Percentiles rank a stretch among this genome's conserved stretches.
These are phyloP conservation scores for Xylariaceae sp. DNA, from an alignment of 2,329 filamentous ascomycete species.

Conservation along the genomic window DNA sequence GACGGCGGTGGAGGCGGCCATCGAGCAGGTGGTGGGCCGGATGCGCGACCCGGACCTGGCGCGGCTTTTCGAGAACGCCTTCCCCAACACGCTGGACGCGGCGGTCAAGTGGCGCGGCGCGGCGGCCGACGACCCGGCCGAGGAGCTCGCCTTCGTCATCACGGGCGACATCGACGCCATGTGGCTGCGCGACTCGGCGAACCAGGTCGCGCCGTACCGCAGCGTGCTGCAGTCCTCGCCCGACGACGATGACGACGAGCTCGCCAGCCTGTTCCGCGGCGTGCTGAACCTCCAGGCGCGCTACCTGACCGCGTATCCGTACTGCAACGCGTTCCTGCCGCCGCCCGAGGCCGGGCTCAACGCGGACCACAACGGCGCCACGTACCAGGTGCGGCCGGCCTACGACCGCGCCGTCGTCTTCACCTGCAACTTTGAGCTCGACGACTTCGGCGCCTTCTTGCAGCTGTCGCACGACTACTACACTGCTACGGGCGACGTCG, in stretches of 20 bases:
- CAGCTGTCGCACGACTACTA: slow-evolving; percentile 76
- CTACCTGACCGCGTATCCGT: slow-evolving; percentile 62
- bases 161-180: slow-evolving; percentile 81
- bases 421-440: slow-evolving; percentile 94
- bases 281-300: slow-evolving; percentile 65
- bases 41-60: slow-evolving; percentile 57
- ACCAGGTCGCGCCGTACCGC: slow-evolving; percentile 64
- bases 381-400: slow-evolving; percentile 50
- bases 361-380: slow-evolving; percentile 49
- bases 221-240: slow-evolving; percentile 49
- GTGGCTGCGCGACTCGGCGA: slow-evolving; percentile 80
- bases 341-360: slow-evolving; percentile 64
- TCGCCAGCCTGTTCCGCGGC: slow-evolving; percentile 61
- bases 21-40: slow-evolving; percentile 34
- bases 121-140: slow-evolving; percentile 37
- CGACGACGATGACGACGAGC: no score
- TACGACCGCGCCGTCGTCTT: slow-evolving; percentile 69
- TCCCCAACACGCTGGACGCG: slow-evolving; percentile 75
- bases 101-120: slow-evolving; percentile 69
- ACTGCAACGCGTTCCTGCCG: slow-evolving; percentile 88
- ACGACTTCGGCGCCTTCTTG: slow-evolving; percentile 82
- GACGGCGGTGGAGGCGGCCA: slow-evolving; percentile 61
- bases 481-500: slow-evolving; percentile 60
- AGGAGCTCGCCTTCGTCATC: slow-evolving; percentile 65
- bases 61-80: slow-evolving; percentile 75